phyloP scores from a whole-genome alignment of 495 filamentous ascomycete genomes.

The Rhizodiscina lignyota region DNA sequence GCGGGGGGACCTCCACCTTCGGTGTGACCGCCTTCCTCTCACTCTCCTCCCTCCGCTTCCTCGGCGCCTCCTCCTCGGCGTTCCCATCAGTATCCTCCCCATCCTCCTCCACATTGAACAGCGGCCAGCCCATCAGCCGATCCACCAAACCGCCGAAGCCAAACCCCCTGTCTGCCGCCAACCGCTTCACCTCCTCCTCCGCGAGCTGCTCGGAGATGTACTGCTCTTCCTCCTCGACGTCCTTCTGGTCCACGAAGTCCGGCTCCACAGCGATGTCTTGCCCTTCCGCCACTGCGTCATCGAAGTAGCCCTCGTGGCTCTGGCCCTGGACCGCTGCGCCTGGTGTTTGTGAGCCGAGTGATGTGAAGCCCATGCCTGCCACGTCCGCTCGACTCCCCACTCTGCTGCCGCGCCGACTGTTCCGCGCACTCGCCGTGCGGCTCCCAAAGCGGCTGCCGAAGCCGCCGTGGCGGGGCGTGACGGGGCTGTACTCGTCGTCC shows the following conservation, averaged over 20 bases:
- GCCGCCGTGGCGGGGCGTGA: slow-evolving; percentile 11
- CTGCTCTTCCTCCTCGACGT: slow-evolving; percentile 12
- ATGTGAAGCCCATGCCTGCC: no score
- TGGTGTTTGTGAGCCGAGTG: not conserved
- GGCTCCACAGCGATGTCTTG: slow-evolving; percentile 32
- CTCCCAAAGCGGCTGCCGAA: slow-evolving; percentile 13
- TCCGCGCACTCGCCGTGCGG: slow-evolving; percentile 11
- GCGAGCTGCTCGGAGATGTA: slow-evolving; percentile 16
- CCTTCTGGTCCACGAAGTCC: slow-evolving; percentile 38
- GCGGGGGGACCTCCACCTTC: not conserved
- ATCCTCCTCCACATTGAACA: slow-evolving; percentile 60
- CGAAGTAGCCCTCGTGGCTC: not conserved
- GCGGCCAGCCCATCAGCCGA: slow-evolving; percentile 53
- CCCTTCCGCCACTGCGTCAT: slow-evolving; percentile 4
- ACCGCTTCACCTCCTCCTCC: slow-evolving; percentile 37
- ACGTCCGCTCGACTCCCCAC: slow-evolving; percentile 13
- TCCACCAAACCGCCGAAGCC: slow-evolving; percentile 66
- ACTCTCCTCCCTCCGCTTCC: slow-evolving; percentile 12
- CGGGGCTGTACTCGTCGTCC: slow-evolving; percentile 8
- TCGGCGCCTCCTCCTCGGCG: slow-evolving; percentile 25
- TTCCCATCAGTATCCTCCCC: slow-evolving; percentile 36
- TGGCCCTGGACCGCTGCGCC: slow-evolving; percentile 4
- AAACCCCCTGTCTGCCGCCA: slow-evolving; percentile 42
- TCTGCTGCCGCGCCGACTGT: slow-evolving; percentile 15
- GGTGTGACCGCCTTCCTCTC: slow-evolving; percentile 23